Evolutionary conservation across 257 asterid species (phyloP), one percentile per base, ranked within the genome.

Genomic region (Craterostigma plantagineum): DNA sequence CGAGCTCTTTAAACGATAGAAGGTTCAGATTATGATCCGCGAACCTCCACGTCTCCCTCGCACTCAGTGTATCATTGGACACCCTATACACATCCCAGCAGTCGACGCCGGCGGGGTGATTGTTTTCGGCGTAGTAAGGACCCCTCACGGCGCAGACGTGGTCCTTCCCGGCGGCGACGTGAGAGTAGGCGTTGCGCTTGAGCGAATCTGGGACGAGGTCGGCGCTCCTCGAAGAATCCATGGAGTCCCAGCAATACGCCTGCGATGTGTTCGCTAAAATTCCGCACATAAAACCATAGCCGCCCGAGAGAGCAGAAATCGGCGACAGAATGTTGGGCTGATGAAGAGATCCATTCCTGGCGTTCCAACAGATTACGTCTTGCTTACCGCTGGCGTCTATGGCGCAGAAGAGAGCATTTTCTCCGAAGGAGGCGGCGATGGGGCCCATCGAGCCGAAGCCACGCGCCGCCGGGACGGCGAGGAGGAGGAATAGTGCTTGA

Each of bases 311-410:
- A 33, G 86, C 81, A 11, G 73, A 81, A 92, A 87, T 73, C 4
- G 92, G 69, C 0, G 95, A 71, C 49, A 68, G 46, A 9, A 44
- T 46, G 33, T 71, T 35, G 49, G 77, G 62, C 62, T 59, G 65
- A 11, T 17, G 76, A 18, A 58, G 23, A 3, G 71, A 46, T 7
- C 54, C 62, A 8, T 57, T 56, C 11, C 64, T 68, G 14, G 76
- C 68, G 33, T 77, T 82, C 95, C 95, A 87, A 42, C 95, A 82
- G n/a, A 82, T 76, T 7, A 87, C 86, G 13, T 69, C 73, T 46
- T 87, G 95, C 59, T 75, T 70, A 9, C 95, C 98, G 38, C 95
- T 82, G 15, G 98, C 98, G 23, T 87, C 98, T 50, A 87, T 82
- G 65, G 92, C 93, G 42, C 92, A 87, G 56, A 87, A 87, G 41